Evolutionary conservation across 345 rosid species (phyloP).

Genomic region (Camelina neglecta): DNA sequence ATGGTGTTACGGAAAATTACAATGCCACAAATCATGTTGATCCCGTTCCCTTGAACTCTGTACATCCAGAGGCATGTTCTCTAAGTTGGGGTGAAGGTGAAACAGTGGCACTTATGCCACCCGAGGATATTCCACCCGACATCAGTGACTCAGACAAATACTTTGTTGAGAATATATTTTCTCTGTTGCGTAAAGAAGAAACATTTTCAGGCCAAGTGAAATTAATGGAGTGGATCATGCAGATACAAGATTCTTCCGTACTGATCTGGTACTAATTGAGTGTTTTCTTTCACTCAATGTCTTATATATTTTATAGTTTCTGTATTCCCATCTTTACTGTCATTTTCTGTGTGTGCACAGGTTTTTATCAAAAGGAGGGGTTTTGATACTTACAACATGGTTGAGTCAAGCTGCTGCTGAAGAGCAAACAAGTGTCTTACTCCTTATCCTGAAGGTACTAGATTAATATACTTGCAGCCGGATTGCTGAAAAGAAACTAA

Average conservation of each 20-base stretch:
- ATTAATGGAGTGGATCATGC: constrained; percentile 92
- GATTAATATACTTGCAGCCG: constrained; percentile 15
- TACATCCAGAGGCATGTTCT: constrained; percentile 48
- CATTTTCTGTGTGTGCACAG: constrained; percentile 51
- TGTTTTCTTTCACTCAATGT: constrained; percentile 20
- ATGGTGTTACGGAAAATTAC: constrained; percentile 40
- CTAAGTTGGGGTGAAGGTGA: constrained; percentile 57
- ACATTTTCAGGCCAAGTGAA: constrained; percentile 91
- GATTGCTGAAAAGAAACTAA: neutral
- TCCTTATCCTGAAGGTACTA: constrained; percentile 69
- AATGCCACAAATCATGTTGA: constrained; percentile 25
- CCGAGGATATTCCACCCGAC: constrained; percentile 59
- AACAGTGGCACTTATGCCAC: constrained; percentile 57
- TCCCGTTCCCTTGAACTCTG: constrained; percentile 44
- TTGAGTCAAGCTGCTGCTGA: constrained; percentile 84
- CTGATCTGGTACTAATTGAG: constrained; percentile 64
- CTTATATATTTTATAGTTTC: constrained; percentile 16
- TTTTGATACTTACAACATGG: constrained; percentile 94
- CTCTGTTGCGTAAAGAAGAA: constrained; percentile 73
- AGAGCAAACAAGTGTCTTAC: constrained; percentile 85
- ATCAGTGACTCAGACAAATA: constrained; percentile 67
- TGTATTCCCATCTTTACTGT: constrained; percentile 1
- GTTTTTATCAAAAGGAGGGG: constrained; percentile 90
- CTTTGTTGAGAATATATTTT: constrained; percentile 77
- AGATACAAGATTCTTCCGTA: constrained; percentile 75